These are phyloP conservation scores for Pestalotiopsis sp. DNA, from an alignment of 2,329 filamentous ascomycete species.

Conservation along the genomic window DNA sequence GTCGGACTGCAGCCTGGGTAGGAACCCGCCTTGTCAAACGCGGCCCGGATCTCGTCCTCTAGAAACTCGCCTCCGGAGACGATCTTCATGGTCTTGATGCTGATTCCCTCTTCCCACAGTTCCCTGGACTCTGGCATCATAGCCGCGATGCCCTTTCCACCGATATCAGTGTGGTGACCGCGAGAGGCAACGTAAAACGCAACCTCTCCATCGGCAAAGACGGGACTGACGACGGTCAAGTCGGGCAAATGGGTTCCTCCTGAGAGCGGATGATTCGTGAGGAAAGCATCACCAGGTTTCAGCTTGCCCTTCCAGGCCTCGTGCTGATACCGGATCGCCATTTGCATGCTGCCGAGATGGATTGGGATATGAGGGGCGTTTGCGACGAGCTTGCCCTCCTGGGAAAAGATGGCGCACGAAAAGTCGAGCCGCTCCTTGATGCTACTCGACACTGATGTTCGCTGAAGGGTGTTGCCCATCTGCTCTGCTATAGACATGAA, in stretches of 20 bases:
- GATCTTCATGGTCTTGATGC: constrained; percentile 38
- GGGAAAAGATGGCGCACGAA: constrained; percentile 77
- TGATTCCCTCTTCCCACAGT: constrained; percentile 45
- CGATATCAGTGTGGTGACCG: constrained; percentile 23
- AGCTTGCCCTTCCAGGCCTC: constrained; percentile 71
- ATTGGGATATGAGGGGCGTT: constrained; percentile 77
- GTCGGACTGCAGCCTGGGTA: constrained; percentile 38
- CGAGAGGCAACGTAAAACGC: constrained; percentile 21
- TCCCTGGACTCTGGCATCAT: constrained; percentile 44
- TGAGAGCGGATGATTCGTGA: constrained; percentile 59
- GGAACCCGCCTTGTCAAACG: constrained; percentile 33
- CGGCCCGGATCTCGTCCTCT: constrained; percentile 31
- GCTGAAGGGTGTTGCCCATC: constrained; percentile 77
- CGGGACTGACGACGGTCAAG: constrained; percentile 21
- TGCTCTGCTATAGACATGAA: constrained; percentile 87
- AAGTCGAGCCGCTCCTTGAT: constrained; percentile 82
- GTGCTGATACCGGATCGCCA: constrained; percentile 69
- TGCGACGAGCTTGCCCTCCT: constrained; percentile 71
- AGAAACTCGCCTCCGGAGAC: constrained; percentile 37
- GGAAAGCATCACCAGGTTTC: constrained; percentile 73
- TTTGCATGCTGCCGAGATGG: constrained; percentile 76
- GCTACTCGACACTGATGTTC: constrained; percentile 76
- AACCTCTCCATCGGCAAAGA: constrained; percentile 19
- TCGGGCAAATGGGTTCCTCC: constrained; percentile 24
- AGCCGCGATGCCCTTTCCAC: constrained; percentile 50